Conservation (phyloP, 2,329 filamentous ascomycete species). For the Neofusicoccum parvum region DNA sequence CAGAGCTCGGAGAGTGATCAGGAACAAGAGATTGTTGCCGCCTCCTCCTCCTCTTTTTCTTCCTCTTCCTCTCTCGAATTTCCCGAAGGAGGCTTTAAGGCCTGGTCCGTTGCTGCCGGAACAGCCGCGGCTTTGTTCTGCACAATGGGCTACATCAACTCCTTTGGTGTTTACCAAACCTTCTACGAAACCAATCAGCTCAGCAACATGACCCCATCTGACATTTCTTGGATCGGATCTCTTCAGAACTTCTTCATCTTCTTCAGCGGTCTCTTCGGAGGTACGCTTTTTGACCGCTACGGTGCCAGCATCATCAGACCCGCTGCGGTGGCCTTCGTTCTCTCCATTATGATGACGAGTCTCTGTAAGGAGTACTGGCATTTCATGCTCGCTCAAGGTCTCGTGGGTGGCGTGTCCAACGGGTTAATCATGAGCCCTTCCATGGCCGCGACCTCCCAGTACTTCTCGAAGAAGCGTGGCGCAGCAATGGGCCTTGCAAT, state of each 20-base stretch:
- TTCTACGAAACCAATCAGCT: constrained; percentile 34
- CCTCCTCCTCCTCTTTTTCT: no score
- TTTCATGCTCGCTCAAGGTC: constrained; percentile 45
- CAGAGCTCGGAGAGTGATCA: no score
- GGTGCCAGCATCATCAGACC: neutral
- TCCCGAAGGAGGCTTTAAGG: no score
- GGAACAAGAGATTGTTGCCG: no score
- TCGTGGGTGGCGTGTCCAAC: constrained; percentile 44
- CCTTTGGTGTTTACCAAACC: constrained; percentile 38
- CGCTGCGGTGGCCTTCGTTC: neutral
- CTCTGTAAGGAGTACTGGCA: constrained; percentile 32
- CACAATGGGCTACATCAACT: neutral
- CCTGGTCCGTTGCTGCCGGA: no score
- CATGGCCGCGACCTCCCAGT: constrained; percentile 43
- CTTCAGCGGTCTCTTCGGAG: neutral
- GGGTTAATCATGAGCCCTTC: constrained; percentile 45
- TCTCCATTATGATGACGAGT: constrained; percentile 8
- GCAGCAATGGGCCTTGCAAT: constrained; percentile 45
- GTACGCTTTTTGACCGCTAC: neutral
- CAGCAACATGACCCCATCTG: neutral
- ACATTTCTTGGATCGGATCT: constrained; percentile 4
- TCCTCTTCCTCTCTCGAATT: no score
- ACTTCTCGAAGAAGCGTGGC: constrained; percentile 44
- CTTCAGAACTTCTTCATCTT: neutral
- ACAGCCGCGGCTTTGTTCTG: neutral